A percentile compares a stretch with the other conserved stretches of the same genome.
phyloP scores from a whole-genome alignment of 805 yeast genomes.

The Candida lessepsii region DNA sequence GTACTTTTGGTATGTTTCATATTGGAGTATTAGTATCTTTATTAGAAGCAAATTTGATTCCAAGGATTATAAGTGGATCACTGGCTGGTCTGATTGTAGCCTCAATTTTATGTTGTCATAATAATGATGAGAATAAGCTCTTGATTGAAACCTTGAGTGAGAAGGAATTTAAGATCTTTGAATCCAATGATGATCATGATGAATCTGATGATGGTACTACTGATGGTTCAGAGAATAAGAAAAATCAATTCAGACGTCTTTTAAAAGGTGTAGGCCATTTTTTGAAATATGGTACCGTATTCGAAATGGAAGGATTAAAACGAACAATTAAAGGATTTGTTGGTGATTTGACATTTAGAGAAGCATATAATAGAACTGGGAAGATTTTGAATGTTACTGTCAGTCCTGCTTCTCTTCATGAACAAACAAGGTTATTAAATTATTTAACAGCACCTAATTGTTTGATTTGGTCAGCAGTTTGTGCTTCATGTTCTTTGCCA shows the following conservation, averaged over 20 bases:
- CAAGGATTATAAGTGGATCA: constrained; percentile 87
- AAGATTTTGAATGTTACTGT: constrained; percentile 92
- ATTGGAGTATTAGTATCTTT: constrained; percentile 87
- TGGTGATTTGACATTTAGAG: constrained; percentile 90
- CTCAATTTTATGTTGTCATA: constrained; percentile 77
- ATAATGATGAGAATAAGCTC: constrained; percentile 63
- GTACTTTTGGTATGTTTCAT: constrained; percentile 89
- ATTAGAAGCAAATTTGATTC: constrained; percentile 70
- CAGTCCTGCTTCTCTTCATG: constrained; percentile 86
- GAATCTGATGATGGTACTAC: constrained; percentile 1
- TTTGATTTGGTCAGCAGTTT: constrained; percentile 81
- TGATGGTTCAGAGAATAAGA: constrained; percentile 9
- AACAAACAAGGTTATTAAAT: constrained; percentile 81
- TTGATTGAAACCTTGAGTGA: constrained; percentile 63
- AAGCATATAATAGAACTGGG: constrained; percentile 92
- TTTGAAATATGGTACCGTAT: constrained; percentile 85
- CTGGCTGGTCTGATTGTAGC: constrained; percentile 97
- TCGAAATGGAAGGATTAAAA: constrained; percentile 70
- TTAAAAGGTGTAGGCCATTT: constrained; percentile 47
- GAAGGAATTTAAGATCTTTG: constrained; percentile 50
- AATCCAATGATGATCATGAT: constrained; percentile 42
- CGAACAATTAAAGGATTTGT: constrained; percentile 73
- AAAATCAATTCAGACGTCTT: constrained; percentile 49
- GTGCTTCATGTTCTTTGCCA: constrained; percentile 94
- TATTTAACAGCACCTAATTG: constrained; percentile 81